Base-by-base conservation (phyloP, 495 filamentous ascomycete species). In the Xanthoparmelia taractica region DNA sequence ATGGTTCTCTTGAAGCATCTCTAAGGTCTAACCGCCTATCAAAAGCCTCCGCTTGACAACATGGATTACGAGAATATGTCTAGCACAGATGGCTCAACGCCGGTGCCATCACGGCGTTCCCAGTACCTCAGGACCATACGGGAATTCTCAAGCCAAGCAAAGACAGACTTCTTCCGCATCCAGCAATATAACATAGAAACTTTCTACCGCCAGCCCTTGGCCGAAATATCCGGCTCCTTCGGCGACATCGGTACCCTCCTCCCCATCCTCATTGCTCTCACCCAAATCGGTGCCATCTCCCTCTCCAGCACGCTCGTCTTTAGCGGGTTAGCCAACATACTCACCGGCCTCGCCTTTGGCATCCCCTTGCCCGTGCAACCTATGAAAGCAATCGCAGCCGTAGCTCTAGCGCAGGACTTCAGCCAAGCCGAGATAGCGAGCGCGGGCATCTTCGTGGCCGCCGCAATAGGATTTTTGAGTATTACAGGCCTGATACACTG, bases 211-310 rank as follows among this genome's bases (percentile, higher is more conserved):
- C 74, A 82, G 48, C 89, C 90, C 67, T 76, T 91, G 23, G 78
- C 86, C 33, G 93, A 97, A 77, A 85, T 97, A 65, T 92, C 92
- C 15, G 93, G 93, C 50, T 86, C 91, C 0, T 79, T 97, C 18
- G 93, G 93, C 60, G 93, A 97, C 74, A 79, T 96, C 23, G 93
- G 93, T 33, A 97, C 92, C 5, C 83, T 97, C 34, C 84, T 97
- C 12, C 93, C 93, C 23, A 82, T 97, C 58, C 86, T 93, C 74
- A 87, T 95, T 62, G 89, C 91, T 4, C 84, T 96, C 5, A 84
- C 91, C 0, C 70, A 89, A 23, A 85, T 87, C 57, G 76, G 81
- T 8, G 88, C 85, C 2, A 89, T 97, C 65, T 87, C 87, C 38
- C 83, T 97, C 0, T 82, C 90, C 37, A 85, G 86, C 57, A 96